Conservation (phyloP, 208 protist species). For the Lotmaria passim region DNA sequence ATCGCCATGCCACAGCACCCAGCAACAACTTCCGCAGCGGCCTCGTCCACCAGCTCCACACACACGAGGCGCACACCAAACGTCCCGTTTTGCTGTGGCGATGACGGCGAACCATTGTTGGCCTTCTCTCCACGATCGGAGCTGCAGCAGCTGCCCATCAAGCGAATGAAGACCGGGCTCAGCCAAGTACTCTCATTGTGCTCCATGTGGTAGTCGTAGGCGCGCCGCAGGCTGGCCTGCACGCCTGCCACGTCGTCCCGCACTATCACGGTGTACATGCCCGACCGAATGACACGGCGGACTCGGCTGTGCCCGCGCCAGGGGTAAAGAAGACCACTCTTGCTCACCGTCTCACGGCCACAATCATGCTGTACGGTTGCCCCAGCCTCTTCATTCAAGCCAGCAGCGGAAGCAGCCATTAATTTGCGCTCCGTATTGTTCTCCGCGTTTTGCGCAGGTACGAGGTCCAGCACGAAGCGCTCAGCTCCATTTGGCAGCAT, state of each 20-base stretch:
- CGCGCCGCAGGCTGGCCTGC: slow-evolving; percentile 35
- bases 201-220: slow-evolving; percentile 48
- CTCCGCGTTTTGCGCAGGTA: too few species aligned
- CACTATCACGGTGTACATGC: slow-evolving; percentile 51
- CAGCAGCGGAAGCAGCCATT: too few species aligned
- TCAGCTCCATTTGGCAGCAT: slow-evolving; percentile 41
- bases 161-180: slow-evolving; percentile 15
- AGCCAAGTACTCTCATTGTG: slow-evolving; percentile 48
- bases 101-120: too few species aligned
- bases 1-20: slow-evolving; percentile 69
- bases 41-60: slow-evolving; percentile 57
- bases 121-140: too few species aligned
- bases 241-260: slow-evolving; percentile 40
- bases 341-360: background rate
- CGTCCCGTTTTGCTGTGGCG: background rate
- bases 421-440: too few species aligned
- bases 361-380: too few species aligned
- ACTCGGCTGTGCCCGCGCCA: slow-evolving; percentile 64
- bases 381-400: too few species aligned
- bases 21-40: slow-evolving; percentile 41
- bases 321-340: too few species aligned
- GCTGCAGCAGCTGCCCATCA: slow-evolving; percentile 22
- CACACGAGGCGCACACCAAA: slow-evolving; percentile 33
- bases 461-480: slow-evolving; percentile 53
- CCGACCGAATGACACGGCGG: slow-evolving; percentile 38